Base-by-base conservation (phyloP, 495 filamentous ascomycete species). In the Extremus antarcticus region DNA sequence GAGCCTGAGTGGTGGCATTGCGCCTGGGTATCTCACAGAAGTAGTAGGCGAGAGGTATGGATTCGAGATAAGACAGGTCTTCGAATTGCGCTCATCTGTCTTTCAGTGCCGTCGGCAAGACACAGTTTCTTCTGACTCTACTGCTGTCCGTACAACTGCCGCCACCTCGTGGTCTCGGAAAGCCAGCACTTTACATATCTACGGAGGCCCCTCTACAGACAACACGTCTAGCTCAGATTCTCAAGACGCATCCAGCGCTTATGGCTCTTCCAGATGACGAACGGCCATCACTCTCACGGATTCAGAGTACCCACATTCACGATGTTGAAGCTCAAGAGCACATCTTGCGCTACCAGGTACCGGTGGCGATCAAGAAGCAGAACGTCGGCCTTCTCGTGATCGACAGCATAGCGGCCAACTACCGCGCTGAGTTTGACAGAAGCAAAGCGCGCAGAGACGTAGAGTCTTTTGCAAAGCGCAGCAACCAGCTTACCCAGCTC, bases 261-360 rank as follows among this genome's bases (percentile, higher is more conserved):
- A 43, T 50, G 4, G 60, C 60, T 29, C 73, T 81, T 11, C 56
- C 76, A 13, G 58, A 68, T 16, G 51, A 70, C 43, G 56, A 75
- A 21, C 71, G 74, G 47, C 86, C 87, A 2, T 85, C 87, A 0
- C 74, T 95, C 3, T 74, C 67, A 63, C 71, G 74, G 54, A 80
- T 95, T 66, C 74, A 88, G 59, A 85, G 82, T 63, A 86, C 94
- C 65, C 78, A 82, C 51, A 90, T 87, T n/a, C 85, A 84, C 38
- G 91, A 97, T 68, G 80, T 98, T 50, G 94, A 98, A 67, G 81
- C 85, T 2, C 92, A 98, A 71, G 90, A 96, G 54, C 92, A 97
- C 69, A 95, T 97, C 64, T 73, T 96, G 10, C 82, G 78, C 49
- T 96, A 85, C 72, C 92, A 97, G 66, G 80, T 95, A 1, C 91